phyloP scores from a whole-genome alignment of 305 asterid genomes.

The Rubia tinctorum region DNA sequence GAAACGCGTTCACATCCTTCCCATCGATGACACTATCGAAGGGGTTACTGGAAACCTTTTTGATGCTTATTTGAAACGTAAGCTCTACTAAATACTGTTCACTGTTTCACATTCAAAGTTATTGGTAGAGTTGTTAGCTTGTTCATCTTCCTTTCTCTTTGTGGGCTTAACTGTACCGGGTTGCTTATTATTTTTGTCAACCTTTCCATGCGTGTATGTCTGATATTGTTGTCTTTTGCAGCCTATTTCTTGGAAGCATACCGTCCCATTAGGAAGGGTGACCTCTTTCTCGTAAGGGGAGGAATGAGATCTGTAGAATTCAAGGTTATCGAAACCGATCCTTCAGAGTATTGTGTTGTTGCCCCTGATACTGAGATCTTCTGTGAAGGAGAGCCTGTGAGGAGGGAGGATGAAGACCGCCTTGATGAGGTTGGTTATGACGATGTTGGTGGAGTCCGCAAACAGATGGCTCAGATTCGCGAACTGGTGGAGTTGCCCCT shows the following conservation, averaged over 20 bases:
- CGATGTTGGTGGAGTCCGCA: constrained; percentile 55
- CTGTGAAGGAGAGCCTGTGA: constrained; percentile 51
- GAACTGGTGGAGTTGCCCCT: constrained; percentile 50
- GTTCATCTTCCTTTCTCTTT: neutral
- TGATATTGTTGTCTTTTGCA: constrained; percentile 21
- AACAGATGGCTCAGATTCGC: constrained; percentile 55
- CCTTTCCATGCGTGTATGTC: neutral
- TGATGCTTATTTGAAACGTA: constrained; percentile 80
- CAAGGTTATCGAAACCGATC: constrained; percentile 50
- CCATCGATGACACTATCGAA: constrained; percentile 80
- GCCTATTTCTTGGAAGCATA: constrained; percentile 50
- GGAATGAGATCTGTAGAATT: constrained; percentile 55
- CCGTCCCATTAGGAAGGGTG: constrained; percentile 49
- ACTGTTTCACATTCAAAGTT: neutral
- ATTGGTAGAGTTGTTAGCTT: neutral
- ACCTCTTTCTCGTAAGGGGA: constrained; percentile 45
- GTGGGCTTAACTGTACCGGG: neutral
- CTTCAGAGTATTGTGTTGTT: constrained; percentile 48
- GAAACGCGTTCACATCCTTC: constrained; percentile 89
- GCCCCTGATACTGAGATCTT: constrained; percentile 56
- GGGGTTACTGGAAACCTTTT: constrained; percentile 87
- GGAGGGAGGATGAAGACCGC: constrained; percentile 47
- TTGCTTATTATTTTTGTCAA: neutral
- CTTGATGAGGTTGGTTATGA: constrained; percentile 55
- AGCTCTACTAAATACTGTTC: constrained; percentile 16